These are phyloP conservation scores for Fusarium metavorans DNA, from an alignment of 2,329 filamentous ascomycete genomes.

Conservation along the genomic window DNA sequence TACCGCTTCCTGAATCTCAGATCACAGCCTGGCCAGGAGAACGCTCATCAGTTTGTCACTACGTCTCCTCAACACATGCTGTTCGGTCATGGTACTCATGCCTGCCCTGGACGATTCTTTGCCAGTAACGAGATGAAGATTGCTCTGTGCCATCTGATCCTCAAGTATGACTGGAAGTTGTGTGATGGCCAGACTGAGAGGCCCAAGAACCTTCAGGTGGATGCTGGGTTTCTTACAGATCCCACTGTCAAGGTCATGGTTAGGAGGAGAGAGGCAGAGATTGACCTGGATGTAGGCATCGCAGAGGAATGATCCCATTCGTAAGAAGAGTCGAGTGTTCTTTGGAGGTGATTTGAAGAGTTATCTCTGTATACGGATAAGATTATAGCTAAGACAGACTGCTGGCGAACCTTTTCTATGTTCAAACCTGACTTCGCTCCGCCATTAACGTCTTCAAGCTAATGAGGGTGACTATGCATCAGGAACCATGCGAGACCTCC, in stretches of 20 bases:
- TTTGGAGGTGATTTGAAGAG: not conserved
- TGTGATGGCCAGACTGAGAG: not conserved
- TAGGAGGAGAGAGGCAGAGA: not conserved
- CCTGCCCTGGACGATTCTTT: conserved; percentile 66
- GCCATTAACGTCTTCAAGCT: not conserved
- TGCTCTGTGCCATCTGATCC: conserved; percentile 59
- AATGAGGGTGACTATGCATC: not conserved
- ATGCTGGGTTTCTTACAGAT: not conserved
- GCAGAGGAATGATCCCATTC: not conserved
- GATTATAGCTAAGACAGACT: not conserved
- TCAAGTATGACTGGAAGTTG: conserved; percentile 59
- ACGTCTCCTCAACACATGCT: not conserved
- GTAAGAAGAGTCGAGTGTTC: not conserved
- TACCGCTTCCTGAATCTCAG: not conserved
- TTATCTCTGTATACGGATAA: not conserved
- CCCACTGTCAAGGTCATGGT: not conserved
- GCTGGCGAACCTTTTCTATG: not conserved
- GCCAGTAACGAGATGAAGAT: conserved; percentile 66
- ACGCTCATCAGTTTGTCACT: not conserved
- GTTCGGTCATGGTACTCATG: conserved; percentile 50
- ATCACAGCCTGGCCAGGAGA: conserved; percentile 49
- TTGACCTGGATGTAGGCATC: not conserved
- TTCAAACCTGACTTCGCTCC: not conserved
- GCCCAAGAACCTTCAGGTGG: not conserved
- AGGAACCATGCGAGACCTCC: not conserved